phyloP scores from a whole-genome alignment of 2,329 filamentous ascomycete genomes.

The Apiospora aurea region DNA sequence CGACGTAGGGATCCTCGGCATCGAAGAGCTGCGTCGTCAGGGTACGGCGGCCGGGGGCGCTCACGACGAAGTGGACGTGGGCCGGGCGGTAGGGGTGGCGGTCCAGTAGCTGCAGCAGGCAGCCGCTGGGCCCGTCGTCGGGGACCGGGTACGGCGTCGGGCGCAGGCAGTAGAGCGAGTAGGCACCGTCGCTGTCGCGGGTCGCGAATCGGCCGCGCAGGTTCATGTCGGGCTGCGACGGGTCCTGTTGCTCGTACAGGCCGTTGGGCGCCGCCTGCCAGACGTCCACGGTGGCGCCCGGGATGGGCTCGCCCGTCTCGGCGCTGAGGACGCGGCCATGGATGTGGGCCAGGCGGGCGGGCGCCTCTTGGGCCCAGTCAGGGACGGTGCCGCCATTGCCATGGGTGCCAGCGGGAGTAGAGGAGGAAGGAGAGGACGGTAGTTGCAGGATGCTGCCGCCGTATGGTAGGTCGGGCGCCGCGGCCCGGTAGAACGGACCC shows the following conservation, averaged over 20 bases:
- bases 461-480: constrained; percentile 74
- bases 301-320: constrained; percentile 67
- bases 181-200: constrained; percentile 65
- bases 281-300: constrained; percentile 73
- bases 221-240: constrained; percentile 74
- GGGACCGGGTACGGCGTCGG: constrained; percentile 64
- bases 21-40: constrained; percentile 81
- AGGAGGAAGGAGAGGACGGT: constrained; percentile 46
- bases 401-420: neutral
- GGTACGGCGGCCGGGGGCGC: constrained; percentile 47
- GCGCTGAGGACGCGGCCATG: constrained; percentile 58
- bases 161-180: constrained; percentile 62
- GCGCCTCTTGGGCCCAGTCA: constrained; percentile 53
- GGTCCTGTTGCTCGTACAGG: constrained; percentile 76
- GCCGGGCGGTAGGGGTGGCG: constrained; percentile 64
- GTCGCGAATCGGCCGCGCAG: constrained; percentile 76
- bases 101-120: constrained; percentile 60
- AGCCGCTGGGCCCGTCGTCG: constrained; percentile 59
- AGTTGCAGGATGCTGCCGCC: constrained; percentile 70
- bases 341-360: constrained; percentile 69
- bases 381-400: neutral
- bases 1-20: constrained; percentile 66
- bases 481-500: constrained; percentile 82
- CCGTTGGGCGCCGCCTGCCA: constrained; percentile 83
- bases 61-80: constrained; percentile 66